A percentile compares a stretch with the other conserved stretches of the same genome.
Conservation (phyloP, 2,329 filamentous ascomycete species). For the Xylaria sp. region DNA sequence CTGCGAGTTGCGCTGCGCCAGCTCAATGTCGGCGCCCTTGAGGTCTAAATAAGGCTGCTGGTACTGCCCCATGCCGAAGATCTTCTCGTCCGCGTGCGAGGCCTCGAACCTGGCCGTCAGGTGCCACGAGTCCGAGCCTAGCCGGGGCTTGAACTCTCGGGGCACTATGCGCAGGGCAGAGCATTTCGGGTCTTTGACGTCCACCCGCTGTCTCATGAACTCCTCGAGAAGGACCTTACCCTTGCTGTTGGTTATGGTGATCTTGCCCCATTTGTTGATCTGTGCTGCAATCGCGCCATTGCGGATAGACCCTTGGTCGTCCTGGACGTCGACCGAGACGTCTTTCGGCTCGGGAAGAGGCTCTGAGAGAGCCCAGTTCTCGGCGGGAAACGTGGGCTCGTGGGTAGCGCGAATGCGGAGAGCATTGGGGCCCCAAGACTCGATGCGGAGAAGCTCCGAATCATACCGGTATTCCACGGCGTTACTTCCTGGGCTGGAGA, state of each 20-base stretch:
- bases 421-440: slow-evolving; percentile 61
- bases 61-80: slow-evolving; percentile 78
- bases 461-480: slow-evolving; percentile 49
- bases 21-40: slow-evolving; percentile 70
- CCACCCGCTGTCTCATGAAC: slow-evolving; percentile 61
- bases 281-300: slow-evolving; percentile 58
- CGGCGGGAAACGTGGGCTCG: slow-evolving; percentile 49
- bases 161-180: slow-evolving; percentile 67
- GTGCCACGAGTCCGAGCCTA: slow-evolving; percentile 64
- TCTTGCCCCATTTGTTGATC: slow-evolving; percentile 50
- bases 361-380: slow-evolving; percentile 56
- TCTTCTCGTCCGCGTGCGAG: slow-evolving; percentile 59
- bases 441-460: slow-evolving; percentile 60
- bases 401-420: slow-evolving; percentile 61
- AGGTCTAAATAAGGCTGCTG: slow-evolving; percentile 72
- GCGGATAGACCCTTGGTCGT: slow-evolving; percentile 53
- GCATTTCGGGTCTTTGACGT: slow-evolving; percentile 67
- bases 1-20: slow-evolving; percentile 74
- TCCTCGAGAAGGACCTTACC: slow-evolving; percentile 60
- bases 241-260: slow-evolving; percentile 55
- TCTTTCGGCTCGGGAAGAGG: slow-evolving; percentile 35
- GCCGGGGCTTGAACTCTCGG: slow-evolving; percentile 66
- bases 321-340: slow-evolving; percentile 42
- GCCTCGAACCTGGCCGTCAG: slow-evolving; percentile 69
- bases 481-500: slow-evolving; percentile 25